Evolutionary conservation across 805 yeast genomes (phyloP).

Genomic region (Zygosaccharomyces siamensis): DNA sequence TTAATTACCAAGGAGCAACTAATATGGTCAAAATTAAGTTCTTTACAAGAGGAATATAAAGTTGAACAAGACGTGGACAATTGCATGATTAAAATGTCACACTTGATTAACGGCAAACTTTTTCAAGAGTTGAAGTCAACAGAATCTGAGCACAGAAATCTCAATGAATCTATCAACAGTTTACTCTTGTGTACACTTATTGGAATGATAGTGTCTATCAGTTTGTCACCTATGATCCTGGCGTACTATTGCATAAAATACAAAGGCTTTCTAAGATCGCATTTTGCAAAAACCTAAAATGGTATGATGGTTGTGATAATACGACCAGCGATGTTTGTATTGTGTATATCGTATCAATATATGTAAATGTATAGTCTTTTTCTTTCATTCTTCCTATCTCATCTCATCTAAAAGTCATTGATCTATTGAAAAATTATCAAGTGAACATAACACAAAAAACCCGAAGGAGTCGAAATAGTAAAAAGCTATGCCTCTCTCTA

Average conservation of each 20-base stretch:
- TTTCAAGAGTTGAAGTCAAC: constrained; percentile 10
- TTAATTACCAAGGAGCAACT: constrained; percentile 11
- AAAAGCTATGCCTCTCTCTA: constrained; percentile 57
- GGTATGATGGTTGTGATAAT: neutral
- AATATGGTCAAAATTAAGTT: neutral
- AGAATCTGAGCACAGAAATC: constrained; percentile 16
- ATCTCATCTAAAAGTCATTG: neutral
- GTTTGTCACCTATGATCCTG: neutral
- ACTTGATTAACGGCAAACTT: neutral
- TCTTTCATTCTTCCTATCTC: neutral
- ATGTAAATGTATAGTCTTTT: neutral
- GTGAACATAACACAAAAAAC: neutral
- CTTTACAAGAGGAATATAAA: neutral
- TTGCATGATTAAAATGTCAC: constrained; percentile 1
- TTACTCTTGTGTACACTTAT: neutral
- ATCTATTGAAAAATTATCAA: neutral
- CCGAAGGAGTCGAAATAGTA: neutral
- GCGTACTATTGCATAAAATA: constrained; percentile 2
- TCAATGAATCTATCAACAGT: constrained; percentile 11
- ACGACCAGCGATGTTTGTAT: neutral
- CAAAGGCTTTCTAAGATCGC: neutral
- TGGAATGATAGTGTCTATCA: neutral
- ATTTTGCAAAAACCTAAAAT: neutral
- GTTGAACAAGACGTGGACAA: constrained; percentile 6
- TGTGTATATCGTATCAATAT: neutral